These are phyloP conservation scores for Metroxylon sagu DNA, from an alignment of 176 grass and related monocot genomes.

Conservation along the genomic window DNA sequence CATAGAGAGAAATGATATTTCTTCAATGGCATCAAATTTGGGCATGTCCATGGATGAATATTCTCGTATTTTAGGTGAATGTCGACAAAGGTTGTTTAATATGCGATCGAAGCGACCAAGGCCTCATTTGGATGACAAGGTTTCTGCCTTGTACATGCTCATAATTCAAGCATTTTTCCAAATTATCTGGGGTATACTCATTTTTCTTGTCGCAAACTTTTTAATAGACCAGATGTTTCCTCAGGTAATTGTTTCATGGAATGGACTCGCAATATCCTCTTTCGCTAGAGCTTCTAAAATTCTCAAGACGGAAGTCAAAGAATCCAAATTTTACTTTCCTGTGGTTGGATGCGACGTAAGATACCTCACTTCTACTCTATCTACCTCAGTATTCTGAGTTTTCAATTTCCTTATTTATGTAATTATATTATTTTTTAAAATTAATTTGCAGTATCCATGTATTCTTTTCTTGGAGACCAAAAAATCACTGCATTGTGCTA, in stretches of 20 bases:
- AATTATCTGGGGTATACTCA: background rate
- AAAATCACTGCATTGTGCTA: no score
- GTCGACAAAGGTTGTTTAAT: conserved; percentile 57
- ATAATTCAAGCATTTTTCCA: conserved; percentile 9
- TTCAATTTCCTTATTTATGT: no score
- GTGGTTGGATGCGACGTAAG: conserved; percentile 58
- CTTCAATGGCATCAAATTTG: conserved; percentile 51
- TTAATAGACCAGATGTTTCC: conserved; percentile 12
- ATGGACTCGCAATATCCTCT: conserved; percentile 78
- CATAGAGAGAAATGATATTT: conserved; percentile 63
- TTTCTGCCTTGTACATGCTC: conserved; percentile 14
- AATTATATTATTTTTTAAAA: no score
- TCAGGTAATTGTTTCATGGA: conserved; percentile 98
- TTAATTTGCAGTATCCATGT: no score
- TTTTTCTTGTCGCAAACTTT: background rate
- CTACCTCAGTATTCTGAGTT: background rate
- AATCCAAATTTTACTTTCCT: conserved; percentile 49
- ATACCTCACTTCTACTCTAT: conserved; percentile 3
- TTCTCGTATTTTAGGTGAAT: conserved; percentile 51
- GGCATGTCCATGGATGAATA: conserved; percentile 74
- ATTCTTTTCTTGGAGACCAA: no score
- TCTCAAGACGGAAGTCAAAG: conserved; percentile 43
- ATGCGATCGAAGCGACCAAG: conserved; percentile 55
- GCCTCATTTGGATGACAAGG: conserved; percentile 96
- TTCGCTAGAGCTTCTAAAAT: conserved; percentile 91